These are phyloP conservation scores for Stagonosporopsis chrysanthemi DNA, from an alignment of 2,329 filamentous ascomycete species.

Conservation along the genomic window DNA sequence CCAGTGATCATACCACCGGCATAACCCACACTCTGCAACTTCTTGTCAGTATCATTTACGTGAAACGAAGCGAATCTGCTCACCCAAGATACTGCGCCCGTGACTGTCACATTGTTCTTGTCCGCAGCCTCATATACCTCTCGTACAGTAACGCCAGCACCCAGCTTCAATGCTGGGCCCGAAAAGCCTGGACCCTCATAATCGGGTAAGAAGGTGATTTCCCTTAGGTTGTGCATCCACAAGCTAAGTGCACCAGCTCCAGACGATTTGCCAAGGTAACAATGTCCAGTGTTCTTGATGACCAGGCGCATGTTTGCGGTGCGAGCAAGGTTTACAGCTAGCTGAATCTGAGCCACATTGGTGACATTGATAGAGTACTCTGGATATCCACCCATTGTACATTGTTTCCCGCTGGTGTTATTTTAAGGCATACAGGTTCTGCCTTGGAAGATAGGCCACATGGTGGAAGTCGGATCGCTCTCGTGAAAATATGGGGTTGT, in stretches of 20 bases:
- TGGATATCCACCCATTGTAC: constrained; percentile 14
- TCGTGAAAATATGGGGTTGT: constrained; percentile 17
- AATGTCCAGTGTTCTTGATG: constrained; percentile 27
- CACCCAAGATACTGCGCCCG: constrained; percentile 22
- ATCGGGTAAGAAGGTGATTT: constrained; percentile 12
- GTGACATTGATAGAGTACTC: constrained; percentile 19
- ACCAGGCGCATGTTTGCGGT: constrained; percentile 22
- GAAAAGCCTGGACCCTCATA: neutral
- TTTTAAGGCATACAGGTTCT: constrained; percentile 24
- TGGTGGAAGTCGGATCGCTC: constrained; percentile 26
- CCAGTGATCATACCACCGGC: neutral
- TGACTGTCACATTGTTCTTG: constrained; percentile 15
- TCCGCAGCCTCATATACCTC: constrained; percentile 23
- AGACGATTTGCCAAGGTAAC: constrained; percentile 21
- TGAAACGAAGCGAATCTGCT: neutral
- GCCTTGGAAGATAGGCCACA: constrained; percentile 28
- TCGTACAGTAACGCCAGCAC: constrained; percentile 21
- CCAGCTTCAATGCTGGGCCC: constrained; percentile 1
- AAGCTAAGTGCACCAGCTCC: constrained; percentile 16
- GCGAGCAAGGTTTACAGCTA: constrained; percentile 21
- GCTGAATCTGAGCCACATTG: constrained; percentile 20
- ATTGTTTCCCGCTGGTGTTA: constrained; percentile 5
- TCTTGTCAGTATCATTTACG: constrained; percentile 8
- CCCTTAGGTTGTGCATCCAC: constrained; percentile 19
- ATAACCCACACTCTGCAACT: neutral